Conservation (phyloP, 2,329 filamentous ascomycete species). For the Trichoderma endophyticum region DNA sequence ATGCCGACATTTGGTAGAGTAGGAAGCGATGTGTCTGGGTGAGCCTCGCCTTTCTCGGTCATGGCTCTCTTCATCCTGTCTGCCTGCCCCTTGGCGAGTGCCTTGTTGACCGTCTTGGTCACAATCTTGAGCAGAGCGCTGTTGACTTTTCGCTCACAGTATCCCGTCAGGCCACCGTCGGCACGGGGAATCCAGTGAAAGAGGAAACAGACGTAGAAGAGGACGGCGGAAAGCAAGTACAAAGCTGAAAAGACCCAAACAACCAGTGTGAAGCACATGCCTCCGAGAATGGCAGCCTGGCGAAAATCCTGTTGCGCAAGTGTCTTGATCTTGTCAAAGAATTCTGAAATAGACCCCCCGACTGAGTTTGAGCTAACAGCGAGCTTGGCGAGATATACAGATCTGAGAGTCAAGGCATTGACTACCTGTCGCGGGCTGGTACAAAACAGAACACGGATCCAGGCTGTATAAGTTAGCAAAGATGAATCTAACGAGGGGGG, state of each 20-base stretch:
- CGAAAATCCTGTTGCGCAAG: constrained; percentile 71
- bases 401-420: constrained; percentile 84
- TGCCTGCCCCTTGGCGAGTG: constrained; percentile 72
- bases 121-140: constrained; percentile 81
- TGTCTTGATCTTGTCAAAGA: constrained; percentile 76
- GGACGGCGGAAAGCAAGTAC: constrained; percentile 66
- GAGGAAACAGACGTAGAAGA: constrained; percentile 85
- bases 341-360: constrained; percentile 64
- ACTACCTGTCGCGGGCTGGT: constrained; percentile 89
- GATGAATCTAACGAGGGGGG: background rate
- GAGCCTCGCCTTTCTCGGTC: constrained; percentile 47
- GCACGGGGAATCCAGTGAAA: constrained; percentile 85
- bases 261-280: constrained; percentile 89
- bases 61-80: constrained; percentile 54
- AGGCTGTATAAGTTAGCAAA: constrained; percentile 52
- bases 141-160: constrained; percentile 91
- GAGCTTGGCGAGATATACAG: constrained; percentile 76
- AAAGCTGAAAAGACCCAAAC: constrained; percentile 84
- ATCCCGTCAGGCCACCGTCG: constrained; percentile 77
- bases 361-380: constrained; percentile 51
- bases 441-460: constrained; percentile 84
- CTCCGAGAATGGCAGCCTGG: constrained; percentile 78
- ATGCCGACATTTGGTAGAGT: constrained; percentile 44
- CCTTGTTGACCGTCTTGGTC: constrained; percentile 81
- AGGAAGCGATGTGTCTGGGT: constrained; percentile 66